Evolutionary conservation across 192 early-diverging fungal species (phyloP).

Genomic region (Coemansia aciculifera): DNA sequence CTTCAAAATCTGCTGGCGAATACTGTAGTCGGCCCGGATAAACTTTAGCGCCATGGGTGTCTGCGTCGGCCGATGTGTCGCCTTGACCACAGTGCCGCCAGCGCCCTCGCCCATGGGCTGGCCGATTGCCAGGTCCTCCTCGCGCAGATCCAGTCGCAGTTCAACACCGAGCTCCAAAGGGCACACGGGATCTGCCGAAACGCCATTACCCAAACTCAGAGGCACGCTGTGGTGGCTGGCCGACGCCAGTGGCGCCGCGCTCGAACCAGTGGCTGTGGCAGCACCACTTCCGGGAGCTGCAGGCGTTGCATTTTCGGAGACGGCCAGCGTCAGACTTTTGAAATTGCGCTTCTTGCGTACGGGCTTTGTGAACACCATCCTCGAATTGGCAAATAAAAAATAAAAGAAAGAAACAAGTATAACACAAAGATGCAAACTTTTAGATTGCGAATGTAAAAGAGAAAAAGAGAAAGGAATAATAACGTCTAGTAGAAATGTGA

Average conservation of each 20-base stretch:
- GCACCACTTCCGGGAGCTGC: slow-evolving; percentile 20
- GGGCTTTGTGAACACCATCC: slow-evolving; percentile 47
- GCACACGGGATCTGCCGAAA: slow-evolving; percentile 27
- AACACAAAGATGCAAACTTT: slow-evolving; percentile 1
- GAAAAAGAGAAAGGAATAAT: neutral
- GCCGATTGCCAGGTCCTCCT: slow-evolving; percentile 77
- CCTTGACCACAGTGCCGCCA: slow-evolving; percentile 87
- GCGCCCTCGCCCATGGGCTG: slow-evolving; percentile 90
- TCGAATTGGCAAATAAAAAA: neutral
- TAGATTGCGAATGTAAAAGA: slow-evolving; percentile 6
- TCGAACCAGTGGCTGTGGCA: slow-evolving; percentile 3
- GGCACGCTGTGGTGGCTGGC: slow-evolving; percentile 24
- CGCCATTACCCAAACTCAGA: neutral
- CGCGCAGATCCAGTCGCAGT: slow-evolving; percentile 70
- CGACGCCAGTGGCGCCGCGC: slow-evolving; percentile 11
- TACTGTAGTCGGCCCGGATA: slow-evolving; percentile 64
- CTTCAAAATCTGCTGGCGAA: slow-evolving; percentile 87
- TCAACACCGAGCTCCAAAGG: slow-evolving; percentile 70
- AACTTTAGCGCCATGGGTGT: slow-evolving; percentile 93
- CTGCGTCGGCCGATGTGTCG: slow-evolving; percentile 81
- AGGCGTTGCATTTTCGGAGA: slow-evolving; percentile 20
- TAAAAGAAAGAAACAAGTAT: neutral
- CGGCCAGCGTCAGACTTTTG: slow-evolving; percentile 49
- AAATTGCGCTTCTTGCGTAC: slow-evolving; percentile 58
- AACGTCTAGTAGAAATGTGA: slow-evolving; percentile 4